A percentile compares a stretch with the other conserved stretches of the same genome.
These are phyloP conservation scores for Cucurbitaria berberidis DNA, from an alignment of 2,329 filamentous ascomycete genomes.

Conservation along the genomic window DNA sequence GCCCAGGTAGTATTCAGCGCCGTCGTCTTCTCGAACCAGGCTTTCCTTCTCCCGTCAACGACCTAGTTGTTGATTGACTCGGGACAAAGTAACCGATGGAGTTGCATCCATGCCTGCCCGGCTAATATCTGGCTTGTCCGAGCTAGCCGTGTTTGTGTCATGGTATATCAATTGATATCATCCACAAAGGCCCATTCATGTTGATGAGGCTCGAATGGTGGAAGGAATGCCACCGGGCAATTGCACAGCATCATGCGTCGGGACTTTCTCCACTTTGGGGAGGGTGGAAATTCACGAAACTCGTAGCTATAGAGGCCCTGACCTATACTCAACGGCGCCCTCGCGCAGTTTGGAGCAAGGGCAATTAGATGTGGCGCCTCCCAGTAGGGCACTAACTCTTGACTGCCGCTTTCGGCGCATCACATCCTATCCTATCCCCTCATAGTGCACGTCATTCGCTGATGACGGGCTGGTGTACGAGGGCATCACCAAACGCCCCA, in stretches of 20 bases:
- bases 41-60: conserved; percentile 26
- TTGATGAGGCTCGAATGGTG: conserved; percentile 40
- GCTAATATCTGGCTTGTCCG: conserved; percentile 27
- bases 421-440: conserved; percentile 11
- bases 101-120: conserved; percentile 26
- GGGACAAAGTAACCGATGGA: conserved; percentile 20
- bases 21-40: conserved; percentile 35
- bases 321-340: conserved; percentile 38
- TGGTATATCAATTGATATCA: conserved; percentile 27
- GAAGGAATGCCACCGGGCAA: conserved; percentile 31
- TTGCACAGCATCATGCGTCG: conserved; percentile 40
- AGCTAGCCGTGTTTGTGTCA: conserved; percentile 31
- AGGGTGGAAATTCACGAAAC: conserved; percentile 17
- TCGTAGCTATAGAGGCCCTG: conserved; percentile 31
- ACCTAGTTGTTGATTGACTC: conserved; percentile 17
- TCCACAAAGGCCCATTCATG: conserved; percentile 27
- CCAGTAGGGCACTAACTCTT: conserved; percentile 21
- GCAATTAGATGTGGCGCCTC: conserved; percentile 30
- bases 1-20: conserved; percentile 14
- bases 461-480: conserved; percentile 13
- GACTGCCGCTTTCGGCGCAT: conserved; percentile 26
- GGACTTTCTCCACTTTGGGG: conserved; percentile 38
- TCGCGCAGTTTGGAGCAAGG: conserved; percentile 34
- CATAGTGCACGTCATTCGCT: conserved; percentile 22
- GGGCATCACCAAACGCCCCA: conserved; percentile 24